Base-by-base conservation (phyloP, 2,329 filamentous ascomycete genomes). In the Colletotrichum melonis region DNA sequence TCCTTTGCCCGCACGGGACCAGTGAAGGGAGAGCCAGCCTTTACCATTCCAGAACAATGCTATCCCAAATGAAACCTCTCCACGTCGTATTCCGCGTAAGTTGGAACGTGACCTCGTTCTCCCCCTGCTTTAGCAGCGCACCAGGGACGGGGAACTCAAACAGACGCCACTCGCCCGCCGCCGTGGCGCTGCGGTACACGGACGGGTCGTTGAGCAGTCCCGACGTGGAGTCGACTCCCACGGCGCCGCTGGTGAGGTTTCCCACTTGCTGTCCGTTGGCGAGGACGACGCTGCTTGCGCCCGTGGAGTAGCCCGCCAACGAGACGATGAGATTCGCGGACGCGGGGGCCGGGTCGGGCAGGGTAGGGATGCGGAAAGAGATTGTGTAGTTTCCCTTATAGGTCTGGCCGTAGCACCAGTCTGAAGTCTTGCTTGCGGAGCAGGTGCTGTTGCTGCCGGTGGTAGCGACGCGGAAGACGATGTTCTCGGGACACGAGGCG, bases 391-490 rank as follows among this genome's bases (percentile, higher is more conserved):
- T 83, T 1, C 82, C 82, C 19, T 76, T 68, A 35, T 79, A 77
- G 4, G 83, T 84, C 72, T 87, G 86, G 0, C 82, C 86, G 67
- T 87, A 88, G 72, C 84, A 88, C 87, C 87, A 88, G 68, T 88
- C 86, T 1, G 77, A 75, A 2, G 79, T 79, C 5, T 77, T 77
- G 42, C 42, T 49, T 8, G 42, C 16, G 22, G 79, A 83, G 60
- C 76, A 68, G 19, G 16, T 8, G 42, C 42, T 49, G 19, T n/a
- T 49, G 42, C 42, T n/a, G 42, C 42, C 19, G 19, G 16, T n/a
- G 19, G 16, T 49, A 7, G 6, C 42, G 19, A 87, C 77, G 0
- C 80, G 84, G 75, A 83, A 88, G 0, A 82, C 85, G 11, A 88
- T 75, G 67, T 87, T 84, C 3, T 81, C 82, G 0, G 87, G 86